Conservation (phyloP, 805 yeast genomes). For the Suhomyces kilbournensis region DNA sequence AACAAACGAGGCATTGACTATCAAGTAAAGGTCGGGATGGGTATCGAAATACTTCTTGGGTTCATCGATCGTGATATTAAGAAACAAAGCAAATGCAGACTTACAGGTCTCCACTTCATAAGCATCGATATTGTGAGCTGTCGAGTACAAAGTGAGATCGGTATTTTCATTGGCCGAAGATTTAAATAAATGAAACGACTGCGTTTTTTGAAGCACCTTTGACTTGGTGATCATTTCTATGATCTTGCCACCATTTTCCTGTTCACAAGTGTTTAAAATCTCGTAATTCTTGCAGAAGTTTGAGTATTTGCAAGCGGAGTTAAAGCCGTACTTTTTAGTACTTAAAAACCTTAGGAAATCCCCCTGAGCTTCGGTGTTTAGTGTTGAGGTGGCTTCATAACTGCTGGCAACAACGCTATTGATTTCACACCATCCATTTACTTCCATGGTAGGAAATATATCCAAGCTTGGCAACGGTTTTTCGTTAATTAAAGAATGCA, state of each 20-base stretch:
- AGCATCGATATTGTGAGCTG: constrained; percentile 62
- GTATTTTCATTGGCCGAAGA: constrained; percentile 15
- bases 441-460: constrained; percentile 63
- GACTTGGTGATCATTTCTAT: constrained; percentile 65
- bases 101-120: constrained; percentile 55
- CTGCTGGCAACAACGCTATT: constrained; percentile 52
- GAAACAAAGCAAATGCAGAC: constrained; percentile 62
- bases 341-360: constrained; percentile 27
- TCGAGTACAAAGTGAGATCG: constrained; percentile 47
- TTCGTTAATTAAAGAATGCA: constrained; percentile 88
- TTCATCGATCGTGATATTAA: constrained; percentile 51
- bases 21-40: constrained; percentile 37
- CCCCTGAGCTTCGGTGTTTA: constrained; percentile 6
- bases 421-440: constrained; percentile 64
- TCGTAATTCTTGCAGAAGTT: constrained; percentile 26
- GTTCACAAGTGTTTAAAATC: constrained; percentile 9
- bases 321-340: constrained; percentile 25
- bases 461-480: constrained; percentile 57
- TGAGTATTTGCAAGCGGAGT: constrained; percentile 16
- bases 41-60: constrained; percentile 18
- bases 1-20: constrained; percentile 39
- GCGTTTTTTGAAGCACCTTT: constrained; percentile 67
- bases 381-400: constrained; percentile 29
- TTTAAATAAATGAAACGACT: constrained; percentile 84
- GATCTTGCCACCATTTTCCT: constrained; percentile 32